These are phyloP conservation scores for Byssothecium circinans DNA, from an alignment of 2,329 filamentous ascomycete genomes.

Conservation along the genomic window DNA sequence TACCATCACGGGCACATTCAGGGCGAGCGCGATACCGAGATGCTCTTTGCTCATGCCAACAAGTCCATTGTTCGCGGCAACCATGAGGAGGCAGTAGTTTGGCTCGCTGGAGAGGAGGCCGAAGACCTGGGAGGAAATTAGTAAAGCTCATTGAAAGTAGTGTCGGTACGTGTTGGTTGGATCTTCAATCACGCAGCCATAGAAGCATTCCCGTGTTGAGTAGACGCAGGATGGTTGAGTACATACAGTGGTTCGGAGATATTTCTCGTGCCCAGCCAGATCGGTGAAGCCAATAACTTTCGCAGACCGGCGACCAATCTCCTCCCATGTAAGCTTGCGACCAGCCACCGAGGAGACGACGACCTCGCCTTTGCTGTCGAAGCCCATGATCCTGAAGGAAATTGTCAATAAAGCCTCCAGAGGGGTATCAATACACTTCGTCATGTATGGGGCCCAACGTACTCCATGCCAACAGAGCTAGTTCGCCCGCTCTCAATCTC, in stretches of 20 bases:
- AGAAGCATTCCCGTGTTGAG: no score
- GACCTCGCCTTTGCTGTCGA: slow-evolving; percentile 82
- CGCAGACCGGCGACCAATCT: slow-evolving; percentile 90
- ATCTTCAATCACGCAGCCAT: no score
- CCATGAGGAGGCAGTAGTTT: slow-evolving; percentile 97
- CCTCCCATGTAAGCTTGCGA: slow-evolving; percentile 91
- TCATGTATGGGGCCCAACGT: slow-evolving; percentile 72
- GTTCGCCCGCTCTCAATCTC: slow-evolving; percentile 95
- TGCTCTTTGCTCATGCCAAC: slow-evolving; percentile 99
- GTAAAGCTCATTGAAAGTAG: no score
- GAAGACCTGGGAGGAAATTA: slow-evolving; percentile 58
- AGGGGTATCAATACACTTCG: neutral
- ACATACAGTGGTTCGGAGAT: slow-evolving; percentile 79
- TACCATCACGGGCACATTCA: slow-evolving; percentile 98
- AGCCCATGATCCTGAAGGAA: slow-evolving; percentile 67
- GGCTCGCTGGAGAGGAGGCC: slow-evolving; percentile 91
- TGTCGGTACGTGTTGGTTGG: no score
- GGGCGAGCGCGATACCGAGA: slow-evolving; percentile 85
- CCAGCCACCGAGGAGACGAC: slow-evolving; percentile 80
- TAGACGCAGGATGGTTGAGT: no score
- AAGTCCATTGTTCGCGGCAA: slow-evolving; percentile 94
- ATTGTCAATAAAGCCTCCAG: neutral
- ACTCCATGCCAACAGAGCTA: slow-evolving; percentile 94
- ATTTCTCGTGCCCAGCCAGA: slow-evolving; percentile 91
- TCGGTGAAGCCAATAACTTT: slow-evolving; percentile 98